These are phyloP conservation scores for Letharia columbiana DNA, from an alignment of 495 filamentous ascomycete genomes.

Conservation along the genomic window DNA sequence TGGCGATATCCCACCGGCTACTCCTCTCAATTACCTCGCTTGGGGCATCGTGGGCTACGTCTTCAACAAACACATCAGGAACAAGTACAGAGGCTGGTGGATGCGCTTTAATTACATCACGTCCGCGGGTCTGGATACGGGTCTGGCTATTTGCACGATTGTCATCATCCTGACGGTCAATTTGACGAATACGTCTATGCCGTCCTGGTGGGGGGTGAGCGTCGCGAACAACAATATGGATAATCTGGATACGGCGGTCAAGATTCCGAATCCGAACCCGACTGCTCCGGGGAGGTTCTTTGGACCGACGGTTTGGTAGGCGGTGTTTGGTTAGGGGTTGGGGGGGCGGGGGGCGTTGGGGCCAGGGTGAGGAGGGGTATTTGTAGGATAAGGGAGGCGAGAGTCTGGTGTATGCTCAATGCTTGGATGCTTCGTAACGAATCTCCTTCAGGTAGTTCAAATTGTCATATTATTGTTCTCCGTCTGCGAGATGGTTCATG, in stretches of 20 bases:
- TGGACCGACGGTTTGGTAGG: constrained; percentile 46
- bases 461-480: neutral
- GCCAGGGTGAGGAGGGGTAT: neutral
- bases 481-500: too few relatives aligned
- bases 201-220: constrained; percentile 60
- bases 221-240: constrained; percentile 41
- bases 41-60: constrained; percentile 61
- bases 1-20: constrained; percentile 42
- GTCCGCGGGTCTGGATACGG: constrained; percentile 62
- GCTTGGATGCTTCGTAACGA: neutral
- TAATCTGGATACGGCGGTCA: constrained; percentile 33
- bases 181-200: constrained; percentile 41
- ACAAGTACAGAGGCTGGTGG: constrained; percentile 62
- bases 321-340: too few relatives aligned
- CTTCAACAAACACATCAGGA: constrained; percentile 58
- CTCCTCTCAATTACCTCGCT: constrained; percentile 46
- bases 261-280: constrained; percentile 27
- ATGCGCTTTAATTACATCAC: constrained; percentile 71
- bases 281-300: constrained; percentile 46
- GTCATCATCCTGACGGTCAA: constrained; percentile 63
- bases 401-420: neutral
- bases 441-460: neutral
- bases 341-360: too few relatives aligned
- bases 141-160: constrained; percentile 56
- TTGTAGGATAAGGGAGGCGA: neutral